Percentiles rank a stretch among this genome's conserved stretches.
phyloP scores from a whole-genome alignment of 2,329 filamentous ascomycete species.

The Arthrobotrys sinensis region DNA sequence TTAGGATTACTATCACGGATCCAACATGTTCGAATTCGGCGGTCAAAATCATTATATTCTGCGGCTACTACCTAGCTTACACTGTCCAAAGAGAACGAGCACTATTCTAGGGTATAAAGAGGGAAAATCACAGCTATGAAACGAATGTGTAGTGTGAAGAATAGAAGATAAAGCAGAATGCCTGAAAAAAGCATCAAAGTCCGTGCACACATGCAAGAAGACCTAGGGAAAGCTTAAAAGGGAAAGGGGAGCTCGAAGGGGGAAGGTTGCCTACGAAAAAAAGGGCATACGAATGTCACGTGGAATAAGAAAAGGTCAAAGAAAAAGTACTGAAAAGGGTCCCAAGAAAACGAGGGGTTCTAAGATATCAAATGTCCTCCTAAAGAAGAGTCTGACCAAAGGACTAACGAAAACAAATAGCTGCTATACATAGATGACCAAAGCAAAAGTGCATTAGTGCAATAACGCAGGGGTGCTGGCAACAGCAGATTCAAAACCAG shows the following conservation, averaged over 20 bases:
- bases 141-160: slow-evolving; percentile 3
- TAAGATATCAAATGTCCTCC: slow-evolving; percentile 17
- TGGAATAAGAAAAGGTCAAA: slow-evolving; percentile 20
- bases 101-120: not conserved
- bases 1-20: no score
- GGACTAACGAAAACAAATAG: slow-evolving; percentile 30
- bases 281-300: slow-evolving; percentile 16
- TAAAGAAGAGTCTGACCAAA: slow-evolving; percentile 5
- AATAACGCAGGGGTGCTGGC: slow-evolving; percentile 45
- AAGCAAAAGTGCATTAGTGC: slow-evolving; percentile 40
- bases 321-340: not conserved
- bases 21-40: slow-evolving; percentile 2
- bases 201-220: not conserved
- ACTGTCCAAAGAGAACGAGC: not conserved
- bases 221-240: slow-evolving; percentile 6
- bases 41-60: slow-evolving; percentile 12
- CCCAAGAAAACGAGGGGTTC: slow-evolving; percentile 21
- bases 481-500: slow-evolving; percentile 56
- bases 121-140: not conserved
- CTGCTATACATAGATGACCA: slow-evolving; percentile 34
- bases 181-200: not conserved
- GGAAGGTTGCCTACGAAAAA: slow-evolving; percentile 3
- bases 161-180: not conserved
- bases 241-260: not conserved
- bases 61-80: slow-evolving; percentile 21